These are phyloP conservation scores for Dothideomycetidae sp. DNA, from an alignment of 2,329 filamentous ascomycete genomes.

Conservation along the genomic window DNA sequence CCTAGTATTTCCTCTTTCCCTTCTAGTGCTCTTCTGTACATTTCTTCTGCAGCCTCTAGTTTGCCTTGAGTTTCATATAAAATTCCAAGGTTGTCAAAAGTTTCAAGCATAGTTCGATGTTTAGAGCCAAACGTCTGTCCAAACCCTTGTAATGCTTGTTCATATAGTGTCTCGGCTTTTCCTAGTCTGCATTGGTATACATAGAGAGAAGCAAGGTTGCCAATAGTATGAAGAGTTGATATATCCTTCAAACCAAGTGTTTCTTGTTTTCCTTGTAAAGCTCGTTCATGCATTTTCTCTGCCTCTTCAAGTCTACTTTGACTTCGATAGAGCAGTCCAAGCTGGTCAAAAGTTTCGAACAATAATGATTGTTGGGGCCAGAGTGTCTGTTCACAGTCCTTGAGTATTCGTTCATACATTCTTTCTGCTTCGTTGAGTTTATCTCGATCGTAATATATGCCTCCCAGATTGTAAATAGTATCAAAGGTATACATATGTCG, in stretches of 20 bases:
- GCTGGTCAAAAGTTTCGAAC: too few species aligned
- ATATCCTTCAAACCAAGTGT: slow-evolving; percentile 10
- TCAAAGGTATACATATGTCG: slow-evolving; percentile 11
- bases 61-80: slow-evolving; percentile 7
- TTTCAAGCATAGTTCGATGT: slow-evolving; percentile 10
- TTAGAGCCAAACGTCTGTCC: slow-evolving; percentile 9
- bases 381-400: too few species aligned
- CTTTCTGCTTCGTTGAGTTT: slow-evolving; percentile 11
- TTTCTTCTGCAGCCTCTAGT: slow-evolving; percentile 10
- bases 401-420: too few species aligned
- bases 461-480: slow-evolving; percentile 11
- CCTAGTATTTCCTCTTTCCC: slow-evolving; percentile 10
- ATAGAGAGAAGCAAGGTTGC: too few species aligned
- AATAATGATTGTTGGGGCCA: too few species aligned
- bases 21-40: slow-evolving; percentile 10
- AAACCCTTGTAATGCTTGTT: slow-evolving; percentile 10
- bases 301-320: slow-evolving; percentile 4
- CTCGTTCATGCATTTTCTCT: slow-evolving; percentile 1
- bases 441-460: slow-evolving; percentile 9
- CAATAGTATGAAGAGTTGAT: slow-evolving; percentile 9
- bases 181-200: slow-evolving; percentile 10
- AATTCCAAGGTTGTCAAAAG: slow-evolving; percentile 6
- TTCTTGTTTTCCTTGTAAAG: slow-evolving; percentile 4
- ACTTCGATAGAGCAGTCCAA: too few species aligned
- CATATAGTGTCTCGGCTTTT: slow-evolving; percentile 11